Base-by-base conservation (phyloP, 2,329 filamentous ascomycete genomes). In the Pleoardoris graminearum region DNA sequence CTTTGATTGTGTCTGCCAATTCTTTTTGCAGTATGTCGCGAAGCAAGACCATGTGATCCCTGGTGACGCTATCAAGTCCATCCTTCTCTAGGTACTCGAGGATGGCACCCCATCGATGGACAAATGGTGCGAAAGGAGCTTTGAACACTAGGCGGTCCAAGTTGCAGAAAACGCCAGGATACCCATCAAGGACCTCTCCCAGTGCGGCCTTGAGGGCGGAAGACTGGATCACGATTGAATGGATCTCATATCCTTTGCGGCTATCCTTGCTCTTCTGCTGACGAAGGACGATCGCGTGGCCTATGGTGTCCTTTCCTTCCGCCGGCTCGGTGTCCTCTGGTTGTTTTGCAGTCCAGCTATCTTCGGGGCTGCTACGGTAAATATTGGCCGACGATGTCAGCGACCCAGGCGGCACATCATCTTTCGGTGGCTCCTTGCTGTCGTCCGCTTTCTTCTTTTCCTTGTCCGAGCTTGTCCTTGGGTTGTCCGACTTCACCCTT, bases 151-250 rank as follows among this genome's bases (percentile, higher is more conserved):
- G 52, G 11, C 63, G 53, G 42, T 70, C 63, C 27, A 74, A 55
- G 27, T 59, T 60, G 6, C 67, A 67, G 8, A 61, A 68, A 23
- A 75, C 59, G 6, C 68, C 67, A 3, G 60, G 56, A 53, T 68
- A 74, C 4, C 62, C 65, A 30, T 64, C 51, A 41, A 75, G 70
- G 11, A 68, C 63, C 14, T 55, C 48, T 17, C 61, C 60, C 2
- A 75, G 57, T 7, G 70, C 48, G 23, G 61, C 62, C 49, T 66
- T 71, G 12, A 74, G 63, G 7, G 68, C 44, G 3, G 67, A 65
- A 35, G 68, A 73, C 38, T 75, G 72, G 2, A 74, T 57, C 4
- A 69, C 63, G 49, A 74, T 66, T 3, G 70, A 71, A 37, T 65
- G 29, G 42, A 51, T 38, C 36, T 49, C 29, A 32, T 44, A 23